Evolutionary conservation across 495 filamentous ascomycete genomes (phyloP), one percentile per base, ranked within the genome.

Genomic region (Hypoxylon lienhwacheense): DNA sequence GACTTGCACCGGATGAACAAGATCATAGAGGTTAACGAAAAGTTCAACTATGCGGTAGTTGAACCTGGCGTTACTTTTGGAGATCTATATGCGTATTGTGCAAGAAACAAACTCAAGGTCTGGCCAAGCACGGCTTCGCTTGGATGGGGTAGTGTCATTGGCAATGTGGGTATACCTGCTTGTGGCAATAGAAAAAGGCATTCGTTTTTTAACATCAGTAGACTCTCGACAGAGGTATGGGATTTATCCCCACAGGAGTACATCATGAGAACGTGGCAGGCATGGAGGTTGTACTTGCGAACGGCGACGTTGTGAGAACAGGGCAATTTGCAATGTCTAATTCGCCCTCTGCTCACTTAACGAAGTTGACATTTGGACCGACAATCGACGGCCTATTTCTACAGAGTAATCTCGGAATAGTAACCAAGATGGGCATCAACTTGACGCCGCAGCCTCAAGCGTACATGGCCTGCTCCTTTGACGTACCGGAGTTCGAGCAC

Each of bases 61-160:
- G 70, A 79, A 59, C 81, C 81, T 0, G 81, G 79, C 5, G 81
- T 84, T 3, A 75, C 77, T 0, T 84, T 78, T 40, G 76, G 71
- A 20, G 76, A 77, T 15, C 62, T 83, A 15, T 79, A 82, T 48
- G 68, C 76, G 14, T 73, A 79, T 52, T 74, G 81, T 42, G 70
- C 73, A 25, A 69, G 67, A 22, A 49, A 74, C 4, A 73, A 71
- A n/a, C 70, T 76, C 41, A 77, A 76, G 37, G 66, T 82, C 4
- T 82, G 79, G 79, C 73, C 75, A 2, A 78, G 76, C 55, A 73
- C 70, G 2, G 79, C 81, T 3, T 76, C 75, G 42, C 62, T 84
- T n/a, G 80, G 79, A 32, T 78, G 81, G 63, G 81, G 80, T 3
- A 80, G 76, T 11, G 75, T 82, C 1, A 36, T 83, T 14, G 80